Percentiles rank a stretch among this genome's conserved stretches.
Conservation (phyloP, 1,139 yeast species). For the Nakaseomyces glabratus region DNA sequence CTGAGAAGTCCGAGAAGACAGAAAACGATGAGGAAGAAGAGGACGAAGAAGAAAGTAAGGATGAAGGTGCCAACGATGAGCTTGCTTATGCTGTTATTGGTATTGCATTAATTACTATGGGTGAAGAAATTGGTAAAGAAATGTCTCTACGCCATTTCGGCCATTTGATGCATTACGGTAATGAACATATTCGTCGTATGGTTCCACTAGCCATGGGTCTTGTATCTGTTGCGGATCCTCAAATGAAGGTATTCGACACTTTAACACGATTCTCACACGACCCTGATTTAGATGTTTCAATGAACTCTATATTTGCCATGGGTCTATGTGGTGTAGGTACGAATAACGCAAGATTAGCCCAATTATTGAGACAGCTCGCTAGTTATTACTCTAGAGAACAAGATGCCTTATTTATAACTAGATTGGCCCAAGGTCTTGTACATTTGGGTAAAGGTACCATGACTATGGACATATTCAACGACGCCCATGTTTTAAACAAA, state of each 20-base stretch:
- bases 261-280: constrained; percentile 95
- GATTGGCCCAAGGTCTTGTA: constrained; percentile 90
- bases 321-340: constrained; percentile 99
- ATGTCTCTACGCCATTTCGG: constrained; percentile 97
- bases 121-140: constrained; percentile 96
- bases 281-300: constrained; percentile 87
- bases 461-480: constrained; percentile 82
- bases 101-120: constrained; percentile 90
- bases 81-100: constrained; percentile 90
- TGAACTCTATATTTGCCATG: constrained; percentile 92
- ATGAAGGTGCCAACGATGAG: constrained; percentile 38
- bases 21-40: constrained; percentile 23
- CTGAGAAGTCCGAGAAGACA: constrained; percentile 25
- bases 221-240: constrained; percentile 87
- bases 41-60: constrained; percentile 36
- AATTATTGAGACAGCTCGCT: constrained; percentile 87
- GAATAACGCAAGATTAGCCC: constrained; percentile 95
- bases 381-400: constrained; percentile 86
- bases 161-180: constrained; percentile 96
- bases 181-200: constrained; percentile 80
- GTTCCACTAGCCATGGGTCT: constrained; percentile 98
- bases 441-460: constrained; percentile 92
- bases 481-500: constrained; percentile 78
- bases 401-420: constrained; percentile 83
- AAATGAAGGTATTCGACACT: constrained; percentile 95